Evolutionary conservation across 2,329 filamentous ascomycete species (phyloP), one percentile per base, ranked within the genome.

Genomic region (Diaporthe destruens): DNA sequence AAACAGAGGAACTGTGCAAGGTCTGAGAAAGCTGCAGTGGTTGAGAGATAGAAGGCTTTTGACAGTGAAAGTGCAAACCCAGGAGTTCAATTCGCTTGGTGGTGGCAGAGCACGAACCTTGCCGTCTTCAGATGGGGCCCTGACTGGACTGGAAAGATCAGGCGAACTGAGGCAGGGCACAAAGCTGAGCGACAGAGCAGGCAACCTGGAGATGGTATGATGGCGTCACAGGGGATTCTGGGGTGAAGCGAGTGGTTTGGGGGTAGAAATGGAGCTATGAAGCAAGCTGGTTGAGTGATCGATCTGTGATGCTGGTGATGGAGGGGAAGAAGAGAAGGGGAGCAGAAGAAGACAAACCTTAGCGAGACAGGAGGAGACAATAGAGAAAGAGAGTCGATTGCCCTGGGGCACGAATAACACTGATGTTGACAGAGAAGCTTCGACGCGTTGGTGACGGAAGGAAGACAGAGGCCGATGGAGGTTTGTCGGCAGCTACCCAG

Each of bases 211-310:
- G 65, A 65, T 72, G 56, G 72, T 65, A 69, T 74, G 72, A 70
- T 57, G 54, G 66, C 57, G 63, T 54, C 72, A 67, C 68, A 72
- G 71, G 73, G 85, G 84, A 82, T 81, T 81, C 80, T 83, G 83
- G 82, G 80, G 85, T 85, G 84, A 87, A 89, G 86, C 84, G 86
- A 88, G 85, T 80, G 84, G 75, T 73, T 72, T 74, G 73, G 81
- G 81, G 79, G 83, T 83, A 86, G 85, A 87, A 84, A 86, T 87
- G 86, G 85, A 88, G 86, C 85, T 89, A 88, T 85, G 84, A 82
- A 88, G 86, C 87, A 89, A 89, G 84, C 86, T 86, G 77, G 79
- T 80, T 80, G 80, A 85, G 84, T 84, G 84, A 83, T 78, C 80
- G 79, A 75, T 81, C 81, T 80, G 81, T 81, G 79, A 80, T 80